Evolutionary conservation across 2,329 filamentous ascomycete genomes (phyloP), one percentile per base, ranked within the genome.

Genomic region (Xylariaceae sp.): DNA sequence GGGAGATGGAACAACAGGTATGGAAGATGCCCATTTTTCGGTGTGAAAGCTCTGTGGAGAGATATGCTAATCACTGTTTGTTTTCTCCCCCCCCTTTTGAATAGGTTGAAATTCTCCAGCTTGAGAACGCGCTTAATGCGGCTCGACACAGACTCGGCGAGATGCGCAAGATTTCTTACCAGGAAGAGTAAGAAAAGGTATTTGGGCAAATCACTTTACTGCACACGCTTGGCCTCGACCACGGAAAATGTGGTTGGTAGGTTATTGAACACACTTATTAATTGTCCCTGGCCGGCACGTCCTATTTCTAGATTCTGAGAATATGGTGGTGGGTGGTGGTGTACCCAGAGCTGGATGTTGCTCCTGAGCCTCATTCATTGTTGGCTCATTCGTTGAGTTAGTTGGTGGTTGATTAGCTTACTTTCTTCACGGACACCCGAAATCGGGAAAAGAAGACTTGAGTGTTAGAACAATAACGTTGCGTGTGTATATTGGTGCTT

Each of bases 1-100:
- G 87, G 65, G 91, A 99, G 76, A 99, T 99, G 94, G 94, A 99
- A 76, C 94, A 99, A 70, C 94, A 99, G 88, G 91, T 96, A 79
- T 66, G 81, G 2, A 44, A 37, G 32, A 26, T 2, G 27, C 19
- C 19, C 19, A 19, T 19, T 19, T 11, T 1, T 45, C 19, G 37
- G 44, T 41, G 40, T 55, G 4, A 37, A 40, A 5, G 27, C 19
- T 51, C 7, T 31, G n/a, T 12, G 29, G 29, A 32, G 27, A 47
- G 35, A 47, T 51, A 54, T 43, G 46, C 64, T 67, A 60, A 67
- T 57, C 7, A 30, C 51, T 19, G 19, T 19, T 19, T 19, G 0
- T 19, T 19, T 19, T 19, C 19, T 19, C 19, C 19, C 19, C 19
- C 51, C 54, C 48, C 40, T 45, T 45, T 31, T 26, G 4, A 39